Percentiles rank a stretch among this genome's conserved stretches.
Conservation (phyloP, 345 rosid species). For the Atalantia buxifolia region DNA sequence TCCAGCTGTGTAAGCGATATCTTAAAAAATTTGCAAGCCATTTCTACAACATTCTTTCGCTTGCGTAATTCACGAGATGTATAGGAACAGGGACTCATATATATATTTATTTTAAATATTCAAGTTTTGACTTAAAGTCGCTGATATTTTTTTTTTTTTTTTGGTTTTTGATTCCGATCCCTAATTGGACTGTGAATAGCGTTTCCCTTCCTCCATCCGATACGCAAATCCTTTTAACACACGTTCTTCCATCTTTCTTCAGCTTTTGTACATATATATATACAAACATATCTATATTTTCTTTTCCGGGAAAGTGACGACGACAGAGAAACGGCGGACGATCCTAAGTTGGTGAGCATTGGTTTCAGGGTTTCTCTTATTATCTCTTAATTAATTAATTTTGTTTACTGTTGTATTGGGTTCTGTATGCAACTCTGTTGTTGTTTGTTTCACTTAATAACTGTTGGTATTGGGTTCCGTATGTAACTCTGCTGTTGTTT, state of each 20-base stretch:
- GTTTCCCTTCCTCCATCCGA: slow-evolving; percentile 8
- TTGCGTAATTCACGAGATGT: slow-evolving; percentile 12
- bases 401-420: slow-evolving; percentile 27
- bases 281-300: too few species aligned
- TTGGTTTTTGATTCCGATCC: background rate
- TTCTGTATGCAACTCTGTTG: background rate
- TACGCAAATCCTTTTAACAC: slow-evolving; percentile 21
- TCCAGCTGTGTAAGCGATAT: background rate
- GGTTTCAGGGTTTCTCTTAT: slow-evolving; percentile 12
- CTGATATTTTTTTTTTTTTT: background rate
- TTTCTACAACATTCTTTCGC: background rate
- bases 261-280: too few species aligned
- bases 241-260: background rate
- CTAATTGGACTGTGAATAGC: background rate
- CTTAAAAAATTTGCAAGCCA: background rate
- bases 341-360: slow-evolving; percentile 49
- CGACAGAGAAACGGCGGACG: slow-evolving; percentile 40
- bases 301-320: slow-evolving; percentile 22
- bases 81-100: background rate
- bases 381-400: too few species aligned
- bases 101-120: background rate
- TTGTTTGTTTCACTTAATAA: background rate
- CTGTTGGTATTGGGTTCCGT: slow-evolving; percentile 25
- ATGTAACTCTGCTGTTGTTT: background rate
- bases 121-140: slow-evolving; percentile 24